These are phyloP conservation scores for Candida montana DNA, from an alignment of 805 yeast species.

Conservation along the genomic window DNA sequence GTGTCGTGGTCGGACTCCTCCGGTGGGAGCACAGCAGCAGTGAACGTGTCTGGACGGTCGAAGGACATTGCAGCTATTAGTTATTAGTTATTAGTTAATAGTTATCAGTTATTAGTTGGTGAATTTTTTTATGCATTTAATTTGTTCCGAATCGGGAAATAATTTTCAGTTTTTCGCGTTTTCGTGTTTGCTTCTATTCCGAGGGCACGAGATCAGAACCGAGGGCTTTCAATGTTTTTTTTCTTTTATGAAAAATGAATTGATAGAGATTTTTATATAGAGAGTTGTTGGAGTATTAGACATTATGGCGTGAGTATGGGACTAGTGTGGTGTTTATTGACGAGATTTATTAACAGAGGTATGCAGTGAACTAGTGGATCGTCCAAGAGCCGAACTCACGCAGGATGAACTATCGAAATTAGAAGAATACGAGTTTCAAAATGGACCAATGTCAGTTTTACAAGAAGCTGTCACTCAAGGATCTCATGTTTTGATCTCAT, in stretches of 20 bases:
- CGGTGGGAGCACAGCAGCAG: constrained; percentile 85
- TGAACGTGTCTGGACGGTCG: constrained; percentile 49
- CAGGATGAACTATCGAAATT: constrained; percentile 72
- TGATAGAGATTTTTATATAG: no score
- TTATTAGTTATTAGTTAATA: no score
- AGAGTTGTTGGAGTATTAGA: no score
- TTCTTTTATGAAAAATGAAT: background rate
- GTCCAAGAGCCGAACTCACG: constrained; percentile 74
- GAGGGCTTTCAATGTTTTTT: background rate
- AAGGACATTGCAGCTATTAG: constrained; percentile 17
- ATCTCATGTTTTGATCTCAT: constrained; percentile 76
- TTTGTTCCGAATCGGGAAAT: constrained; percentile 15
- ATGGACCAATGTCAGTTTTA: constrained; percentile 90
- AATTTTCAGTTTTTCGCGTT: constrained; percentile 1
- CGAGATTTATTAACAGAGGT: constrained; percentile 6
- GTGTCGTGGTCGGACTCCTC: constrained; percentile 62
- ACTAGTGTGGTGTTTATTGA: background rate
- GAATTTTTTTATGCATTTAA: constrained; percentile 8
- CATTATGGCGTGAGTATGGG: constrained; percentile 21
- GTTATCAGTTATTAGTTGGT: background rate
- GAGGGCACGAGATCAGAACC: background rate
- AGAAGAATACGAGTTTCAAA: constrained; percentile 83
- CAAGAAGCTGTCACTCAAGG: constrained; percentile 73
- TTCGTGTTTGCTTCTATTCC: background rate
- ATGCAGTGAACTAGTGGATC: constrained; percentile 61